phyloP scores from a whole-genome alignment of 768 basidiomycete species.

The Tricholomella constricta region DNA sequence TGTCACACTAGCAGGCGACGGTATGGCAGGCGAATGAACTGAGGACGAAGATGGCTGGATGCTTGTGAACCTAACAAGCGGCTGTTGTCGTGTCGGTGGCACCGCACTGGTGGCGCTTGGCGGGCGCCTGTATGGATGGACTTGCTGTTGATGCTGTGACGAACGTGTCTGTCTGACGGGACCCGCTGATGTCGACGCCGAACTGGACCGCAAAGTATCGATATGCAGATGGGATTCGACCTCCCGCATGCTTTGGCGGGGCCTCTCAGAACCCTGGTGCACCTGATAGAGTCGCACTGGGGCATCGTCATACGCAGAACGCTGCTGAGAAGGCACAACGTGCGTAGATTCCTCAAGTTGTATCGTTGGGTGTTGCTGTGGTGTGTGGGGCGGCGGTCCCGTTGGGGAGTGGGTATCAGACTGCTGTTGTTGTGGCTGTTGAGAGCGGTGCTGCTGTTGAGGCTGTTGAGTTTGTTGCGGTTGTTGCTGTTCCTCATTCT shows the following conservation, averaged over 20 bases:
- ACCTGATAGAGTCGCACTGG: slow-evolving; percentile 34
- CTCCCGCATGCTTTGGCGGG: slow-evolving; percentile 27
- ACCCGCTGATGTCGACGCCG: slow-evolving; percentile 13
- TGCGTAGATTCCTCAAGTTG: slow-evolving; percentile 34
- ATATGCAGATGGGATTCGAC: slow-evolving; percentile 21
- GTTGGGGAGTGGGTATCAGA: slow-evolving; percentile 29
- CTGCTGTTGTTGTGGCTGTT: slow-evolving; percentile 28
- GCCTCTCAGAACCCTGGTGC: slow-evolving; percentile 24
- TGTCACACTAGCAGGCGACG: slow-evolving; percentile 20
- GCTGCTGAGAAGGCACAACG: slow-evolving; percentile 31
- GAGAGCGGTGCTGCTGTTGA: slow-evolving; percentile 14
- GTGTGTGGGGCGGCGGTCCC: slow-evolving; percentile 25
- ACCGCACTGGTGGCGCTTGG: slow-evolving; percentile 19
- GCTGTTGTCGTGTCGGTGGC: slow-evolving; percentile 14
- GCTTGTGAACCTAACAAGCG: slow-evolving; percentile 27
- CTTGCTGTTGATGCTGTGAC: slow-evolving; percentile 16
- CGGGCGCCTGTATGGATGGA: slow-evolving; percentile 17
- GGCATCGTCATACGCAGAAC: slow-evolving; percentile 27
- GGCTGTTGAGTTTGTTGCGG: slow-evolving; percentile 33
- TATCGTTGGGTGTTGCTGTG: slow-evolving; percentile 27
- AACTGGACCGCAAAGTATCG: slow-evolving; percentile 23
- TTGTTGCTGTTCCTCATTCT: slow-evolving; percentile 42
- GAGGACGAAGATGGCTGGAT: slow-evolving; percentile 25
- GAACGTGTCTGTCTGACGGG: slow-evolving; percentile 16
- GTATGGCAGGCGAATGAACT: slow-evolving; percentile 24